Base-by-base conservation (phyloP, 768 basidiomycete species). In the Russula virescens region DNA sequence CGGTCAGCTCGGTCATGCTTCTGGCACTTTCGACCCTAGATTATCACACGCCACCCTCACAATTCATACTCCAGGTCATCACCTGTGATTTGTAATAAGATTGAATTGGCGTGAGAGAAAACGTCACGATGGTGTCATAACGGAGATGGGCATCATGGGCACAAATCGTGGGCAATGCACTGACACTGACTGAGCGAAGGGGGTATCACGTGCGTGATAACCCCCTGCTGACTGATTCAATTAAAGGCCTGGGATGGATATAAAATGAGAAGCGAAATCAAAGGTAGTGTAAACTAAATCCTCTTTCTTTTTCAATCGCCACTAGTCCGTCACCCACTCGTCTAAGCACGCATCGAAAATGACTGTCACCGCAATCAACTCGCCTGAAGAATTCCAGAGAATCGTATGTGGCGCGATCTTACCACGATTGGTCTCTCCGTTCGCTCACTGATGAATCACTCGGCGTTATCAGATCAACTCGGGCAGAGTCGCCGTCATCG, bases 401-500 rank as follows among this genome's bases (percentile, higher is more conserved):
- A 73, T 80, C 58, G 84, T 84, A 68, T 65, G 82, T 74, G 19
- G 43, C 9, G 11, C 35, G 18, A 45, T 51, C 38, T 31, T 4
- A 21, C 19, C 28, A 23, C n/a, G 46, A 38, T 26, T 57, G 5
- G 11, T 38, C 26, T 49, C 23, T 47, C n/a, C 31, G 8, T 8
- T 31, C 8, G 8, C 31, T 58, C 34, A 52, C 58, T 42, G 48
- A 9, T 34, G 26, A 62, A 46, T 35, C 25, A 31, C 63, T 79
- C 28, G 46, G 55, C 4, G 14, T 38, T 38, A 42, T 55, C 8
- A 79, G 78, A 83, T 85, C 69, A 76, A 75, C 68, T 71, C 76
- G 60, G 77, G 75, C 62, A 78, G 78, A 68, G 73, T 75, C 64
- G 73, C 78, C 65, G 70, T 86, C 19, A 77, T 90, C 69, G 86